phyloP scores from a whole-genome alignment of 2,329 filamentous ascomycete genomes.

The Aureobasidium melanogenum region DNA sequence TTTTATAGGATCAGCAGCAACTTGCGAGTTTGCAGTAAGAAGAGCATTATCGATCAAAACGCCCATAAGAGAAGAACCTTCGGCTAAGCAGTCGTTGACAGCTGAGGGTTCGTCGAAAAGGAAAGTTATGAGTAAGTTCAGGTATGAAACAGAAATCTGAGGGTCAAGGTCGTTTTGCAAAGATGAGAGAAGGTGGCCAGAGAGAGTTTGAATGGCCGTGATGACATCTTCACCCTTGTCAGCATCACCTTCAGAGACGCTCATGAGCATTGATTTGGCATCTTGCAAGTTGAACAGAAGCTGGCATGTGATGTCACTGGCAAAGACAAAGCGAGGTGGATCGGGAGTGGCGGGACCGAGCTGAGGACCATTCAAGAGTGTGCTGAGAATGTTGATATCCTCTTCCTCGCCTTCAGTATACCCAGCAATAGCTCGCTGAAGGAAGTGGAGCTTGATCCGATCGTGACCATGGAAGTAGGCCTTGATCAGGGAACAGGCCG shows the following conservation, averaged over 20 bases:
- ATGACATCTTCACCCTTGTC: constrained; percentile 88
- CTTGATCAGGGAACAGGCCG: constrained; percentile 83
- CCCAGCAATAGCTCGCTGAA: constrained; percentile 80
- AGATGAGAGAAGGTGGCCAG: constrained; percentile 74
- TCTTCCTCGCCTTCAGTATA: constrained; percentile 70
- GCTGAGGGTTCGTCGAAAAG: constrained; percentile 86
- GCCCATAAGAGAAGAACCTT: constrained; percentile 80
- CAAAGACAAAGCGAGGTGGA: constrained; percentile 85
- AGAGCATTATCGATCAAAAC: constrained; percentile 40
- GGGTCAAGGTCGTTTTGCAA: constrained; percentile 69
- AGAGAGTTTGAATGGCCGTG: constrained; percentile 81
- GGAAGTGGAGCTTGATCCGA: constrained; percentile 75
- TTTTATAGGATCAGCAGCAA: constrained; percentile 40
- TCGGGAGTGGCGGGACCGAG: constrained; percentile 54
- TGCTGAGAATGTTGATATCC: constrained; percentile 72
- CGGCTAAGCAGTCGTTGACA: constrained; percentile 84
- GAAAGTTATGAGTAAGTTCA: constrained; percentile 85
- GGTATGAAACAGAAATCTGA: constrained; percentile 70
- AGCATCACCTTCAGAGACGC: constrained; percentile 80
- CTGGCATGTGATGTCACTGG: constrained; percentile 77
- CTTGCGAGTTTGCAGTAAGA: constrained; percentile 34
- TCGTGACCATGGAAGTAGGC: constrained; percentile 81
- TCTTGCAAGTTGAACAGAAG: constrained; percentile 70
- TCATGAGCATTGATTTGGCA: constrained; percentile 71
- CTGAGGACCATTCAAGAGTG: constrained; percentile 60